These are phyloP conservation scores for Tuber magnatum DNA, from an alignment of 495 filamentous ascomycete species.

Conservation along the genomic window DNA sequence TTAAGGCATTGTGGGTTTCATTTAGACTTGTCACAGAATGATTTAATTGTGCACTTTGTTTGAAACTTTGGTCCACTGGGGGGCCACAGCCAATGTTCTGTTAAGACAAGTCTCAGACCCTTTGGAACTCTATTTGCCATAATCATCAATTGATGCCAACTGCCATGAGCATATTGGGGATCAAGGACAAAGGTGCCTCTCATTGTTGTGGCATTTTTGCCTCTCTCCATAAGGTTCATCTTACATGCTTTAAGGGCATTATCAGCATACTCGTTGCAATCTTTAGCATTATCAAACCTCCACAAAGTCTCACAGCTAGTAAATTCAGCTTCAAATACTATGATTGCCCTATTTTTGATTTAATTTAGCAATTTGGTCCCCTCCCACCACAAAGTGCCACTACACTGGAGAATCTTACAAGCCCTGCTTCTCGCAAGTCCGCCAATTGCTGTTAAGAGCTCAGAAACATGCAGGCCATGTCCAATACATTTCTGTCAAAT, in stretches of 20 bases:
- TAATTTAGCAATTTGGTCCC: too few species aligned
- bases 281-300: slow-evolving; percentile 13
- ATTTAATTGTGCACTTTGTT: background rate
- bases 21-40: too few species aligned
- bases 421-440: too few species aligned
- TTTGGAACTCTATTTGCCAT: too few species aligned
- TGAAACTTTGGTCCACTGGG: background rate
- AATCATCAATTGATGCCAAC: too few species aligned
- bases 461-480: background rate
- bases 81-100: slow-evolving; percentile 12
- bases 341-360: too few species aligned
- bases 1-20: too few species aligned
- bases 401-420: slow-evolving; percentile 11
- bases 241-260: too few species aligned
- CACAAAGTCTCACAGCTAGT: background rate
- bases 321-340: slow-evolving; percentile 8
- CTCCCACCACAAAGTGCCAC: slow-evolving; percentile 8
- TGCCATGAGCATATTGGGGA: too few species aligned
- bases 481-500: background rate
- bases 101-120: background rate
- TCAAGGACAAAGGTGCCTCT: too few species aligned
- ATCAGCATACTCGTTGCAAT: slow-evolving; percentile 8
- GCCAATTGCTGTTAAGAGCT: background rate
- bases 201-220: too few species aligned
- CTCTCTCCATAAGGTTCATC: too few species aligned